These are phyloP conservation scores for Thermomyces lanuginosus DNA, from an alignment of 2,329 filamentous ascomycete genomes.

Conservation along the genomic window DNA sequence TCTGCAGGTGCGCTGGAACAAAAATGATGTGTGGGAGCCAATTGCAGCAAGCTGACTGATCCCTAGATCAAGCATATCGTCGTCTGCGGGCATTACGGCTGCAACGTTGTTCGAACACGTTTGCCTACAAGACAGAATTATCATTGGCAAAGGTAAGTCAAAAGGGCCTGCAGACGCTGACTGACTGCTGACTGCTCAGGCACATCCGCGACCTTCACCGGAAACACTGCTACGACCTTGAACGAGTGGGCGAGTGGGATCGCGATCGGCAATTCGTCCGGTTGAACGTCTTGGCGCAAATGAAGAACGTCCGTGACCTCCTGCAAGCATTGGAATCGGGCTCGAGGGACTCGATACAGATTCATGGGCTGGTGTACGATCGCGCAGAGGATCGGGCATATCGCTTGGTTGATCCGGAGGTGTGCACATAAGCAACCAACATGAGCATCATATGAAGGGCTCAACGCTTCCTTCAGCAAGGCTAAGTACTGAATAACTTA, in stretches of 20 bases:
- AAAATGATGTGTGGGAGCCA: no score
- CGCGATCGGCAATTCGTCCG: constrained; percentile 3
- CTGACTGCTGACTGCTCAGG: constrained; percentile 1
- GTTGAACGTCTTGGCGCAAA: constrained; percentile 4
- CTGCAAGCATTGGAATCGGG: constrained; percentile 1
- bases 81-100: constrained; percentile 6
- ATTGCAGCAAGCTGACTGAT: neutral
- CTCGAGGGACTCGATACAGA: constrained; percentile 1
- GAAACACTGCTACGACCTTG: constrained; percentile 3
- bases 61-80: constrained; percentile 4
- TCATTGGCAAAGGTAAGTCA: constrained; percentile 5
- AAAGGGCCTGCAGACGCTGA: neutral
- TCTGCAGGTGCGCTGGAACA: constrained; percentile 1
- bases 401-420: no score
- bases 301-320: constrained; percentile 3
- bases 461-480: no score
- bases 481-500: no score
- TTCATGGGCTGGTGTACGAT: constrained; percentile 5
- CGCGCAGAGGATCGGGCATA: constrained; percentile 2
- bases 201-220: constrained; percentile 2
- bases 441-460: no score
- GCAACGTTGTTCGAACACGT: constrained; percentile 3
- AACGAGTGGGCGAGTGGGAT: constrained; percentile 1
- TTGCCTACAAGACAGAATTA: neutral
- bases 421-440: no score